phyloP scores from a whole-genome alignment of 331 rosid genomes.

The Dryas integrifolia region DNA sequence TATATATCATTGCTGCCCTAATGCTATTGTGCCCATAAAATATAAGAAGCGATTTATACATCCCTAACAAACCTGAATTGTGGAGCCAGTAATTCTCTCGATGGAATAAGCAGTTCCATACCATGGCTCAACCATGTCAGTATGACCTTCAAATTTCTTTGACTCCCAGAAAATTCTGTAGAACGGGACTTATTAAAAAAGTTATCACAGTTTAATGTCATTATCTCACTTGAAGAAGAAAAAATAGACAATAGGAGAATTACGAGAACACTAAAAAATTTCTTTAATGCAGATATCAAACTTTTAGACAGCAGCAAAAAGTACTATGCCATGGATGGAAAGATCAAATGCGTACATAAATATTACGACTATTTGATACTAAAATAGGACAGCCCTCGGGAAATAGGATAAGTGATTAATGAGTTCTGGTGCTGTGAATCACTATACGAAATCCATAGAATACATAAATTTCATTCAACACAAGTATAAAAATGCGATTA shows the following conservation, averaged over 20 bases:
- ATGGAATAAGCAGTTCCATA: slow-evolving; percentile 78
- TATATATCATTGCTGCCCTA: too few relatives aligned
- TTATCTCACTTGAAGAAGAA: slow-evolving; percentile 10
- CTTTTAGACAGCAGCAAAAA: background rate
- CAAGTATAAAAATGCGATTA: too few relatives aligned
- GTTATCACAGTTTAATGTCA: slow-evolving; percentile 1
- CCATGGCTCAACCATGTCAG: slow-evolving; percentile 56
- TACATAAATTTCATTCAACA: too few relatives aligned
- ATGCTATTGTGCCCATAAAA: background rate
- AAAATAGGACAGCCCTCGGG: too few relatives aligned
- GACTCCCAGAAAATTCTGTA: slow-evolving; percentile 95
- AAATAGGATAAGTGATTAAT: too few relatives aligned
- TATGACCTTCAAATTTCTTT: slow-evolving; percentile 62
- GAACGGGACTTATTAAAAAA: slow-evolving; percentile 22
- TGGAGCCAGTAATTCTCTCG: slow-evolving; percentile 55
- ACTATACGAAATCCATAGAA: too few relatives aligned
- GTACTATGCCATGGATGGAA: background rate
- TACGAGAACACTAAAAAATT: background rate
- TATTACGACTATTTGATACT: too few relatives aligned
- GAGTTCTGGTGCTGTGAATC: background rate
- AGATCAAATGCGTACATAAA: too few relatives aligned
- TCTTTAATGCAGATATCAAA: background rate
- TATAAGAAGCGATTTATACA: background rate
- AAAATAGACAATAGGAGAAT: slow-evolving; percentile 3
- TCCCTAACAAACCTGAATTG: slow-evolving; percentile 53